Evolutionary conservation across 106 monocot genomes (phyloP).

Genomic region (Phalaenopsis aphrodite): DNA sequence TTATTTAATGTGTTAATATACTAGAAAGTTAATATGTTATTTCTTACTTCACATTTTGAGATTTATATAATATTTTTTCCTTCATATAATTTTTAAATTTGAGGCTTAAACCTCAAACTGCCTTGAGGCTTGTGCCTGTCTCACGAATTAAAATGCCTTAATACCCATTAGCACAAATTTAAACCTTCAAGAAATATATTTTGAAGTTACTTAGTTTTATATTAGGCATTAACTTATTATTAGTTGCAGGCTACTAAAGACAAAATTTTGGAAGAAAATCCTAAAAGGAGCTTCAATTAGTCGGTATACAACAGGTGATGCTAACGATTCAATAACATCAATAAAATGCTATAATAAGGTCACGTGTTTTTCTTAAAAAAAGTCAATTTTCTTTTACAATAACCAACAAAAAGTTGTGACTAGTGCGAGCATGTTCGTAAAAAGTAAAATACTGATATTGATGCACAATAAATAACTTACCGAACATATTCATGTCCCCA

Average conservation of each 20-base stretch:
- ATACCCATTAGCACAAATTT: too few species aligned
- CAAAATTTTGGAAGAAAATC: background rate
- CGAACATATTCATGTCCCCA: conserved; percentile 99
- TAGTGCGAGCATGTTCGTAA: background rate
- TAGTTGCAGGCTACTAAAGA: background rate
- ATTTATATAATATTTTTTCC: too few species aligned
- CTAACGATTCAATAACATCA: background rate
- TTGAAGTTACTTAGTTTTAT: background rate
- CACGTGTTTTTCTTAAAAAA: background rate
- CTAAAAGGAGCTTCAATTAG: background rate
- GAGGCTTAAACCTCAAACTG: too few species aligned
- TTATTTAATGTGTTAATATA: too few species aligned
- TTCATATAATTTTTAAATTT: too few species aligned
- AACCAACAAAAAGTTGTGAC: background rate
- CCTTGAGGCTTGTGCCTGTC: too few species aligned
- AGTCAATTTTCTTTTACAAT: background rate
- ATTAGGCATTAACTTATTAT: background rate
- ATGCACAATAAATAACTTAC: conserved; percentile 24
- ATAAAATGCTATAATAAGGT: background rate
- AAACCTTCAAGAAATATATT: too few species aligned
- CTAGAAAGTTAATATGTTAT: too few species aligned
- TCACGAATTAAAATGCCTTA: too few species aligned
- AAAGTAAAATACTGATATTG: background rate
- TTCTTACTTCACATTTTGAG: too few species aligned
- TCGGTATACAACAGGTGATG: background rate